Evolutionary conservation across 1,284 basidiomycete genomes (phyloP), one percentile per base, ranked within the genome.

Genomic region (Boletus semigastroideus): DNA sequence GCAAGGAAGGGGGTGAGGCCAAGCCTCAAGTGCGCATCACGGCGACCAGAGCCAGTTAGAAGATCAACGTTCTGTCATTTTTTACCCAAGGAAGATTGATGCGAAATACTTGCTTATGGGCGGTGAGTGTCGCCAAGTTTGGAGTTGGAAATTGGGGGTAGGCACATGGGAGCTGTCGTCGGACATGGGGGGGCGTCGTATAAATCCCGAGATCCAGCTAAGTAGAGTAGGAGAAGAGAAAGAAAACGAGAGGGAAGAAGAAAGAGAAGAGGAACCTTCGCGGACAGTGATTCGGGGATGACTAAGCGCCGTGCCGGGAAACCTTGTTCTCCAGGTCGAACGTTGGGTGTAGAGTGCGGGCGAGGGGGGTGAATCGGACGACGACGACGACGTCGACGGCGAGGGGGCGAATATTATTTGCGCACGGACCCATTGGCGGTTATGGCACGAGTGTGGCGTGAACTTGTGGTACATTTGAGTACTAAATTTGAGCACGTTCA

Each of bases 401-500:
- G 25, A 25, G 25, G 5, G 25, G 5, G 25, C 25, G 25, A 25
- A 25, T 25, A 25, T 3, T 25, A 25, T 41, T 12, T 5, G 38
- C 30, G 62, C 62, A 64, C 62, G 63, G 62, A 64, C 62, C 62
- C 54, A 44, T 56, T 62, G 57, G 57, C 61, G 59, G 49, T 63
- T 66, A 61, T 57, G 59, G 63, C 45, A 42, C 56, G 51, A 39
- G 53, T 65, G 64, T 65, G 64, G 64, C 64, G 63, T 53, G 51
- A 10, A 25, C 25, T 25, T 25, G 25, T 14, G 14, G 31, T 33
- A 33, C 11, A 33, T 12, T 4, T 14, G 10, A 12, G 50, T 59
- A 44, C 57, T 50, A 65, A 25, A 65, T 36, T 36, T 36, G 34
- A 19, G 55, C 58, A 78, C 72, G 73, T 68, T 59, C 64, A 61